These are phyloP conservation scores for Sporothrix pseudoabietina DNA, from an alignment of 2,329 filamentous ascomycete species.

Conservation along the genomic window DNA sequence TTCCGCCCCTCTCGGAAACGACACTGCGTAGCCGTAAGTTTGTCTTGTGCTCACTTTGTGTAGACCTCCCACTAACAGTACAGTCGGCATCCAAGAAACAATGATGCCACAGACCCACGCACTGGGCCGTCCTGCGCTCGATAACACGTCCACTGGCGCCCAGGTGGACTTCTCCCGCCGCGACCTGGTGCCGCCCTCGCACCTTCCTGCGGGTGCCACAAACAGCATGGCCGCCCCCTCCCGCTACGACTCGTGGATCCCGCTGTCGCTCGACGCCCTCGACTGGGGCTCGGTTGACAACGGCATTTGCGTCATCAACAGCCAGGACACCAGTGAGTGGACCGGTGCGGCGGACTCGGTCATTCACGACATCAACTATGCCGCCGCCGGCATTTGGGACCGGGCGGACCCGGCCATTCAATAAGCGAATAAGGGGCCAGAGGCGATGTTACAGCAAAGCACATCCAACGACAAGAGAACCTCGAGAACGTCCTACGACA, in stretches of 20 bases:
- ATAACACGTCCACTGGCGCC: neutral
- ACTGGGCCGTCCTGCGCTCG: neutral
- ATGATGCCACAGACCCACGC: neutral
- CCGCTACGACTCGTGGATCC: slow-evolving; percentile 34
- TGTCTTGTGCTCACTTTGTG: no score
- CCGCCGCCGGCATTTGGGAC: slow-evolving; percentile 33
- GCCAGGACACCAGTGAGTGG: slow-evolving; percentile 33
- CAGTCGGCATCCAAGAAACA: slow-evolving; percentile 17
- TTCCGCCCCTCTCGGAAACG: neutral
- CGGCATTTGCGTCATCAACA: slow-evolving; percentile 31
- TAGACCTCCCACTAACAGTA: neutral
- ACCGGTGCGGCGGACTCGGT: slow-evolving; percentile 32
- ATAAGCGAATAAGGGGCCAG: neutral
- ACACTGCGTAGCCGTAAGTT: neutral
- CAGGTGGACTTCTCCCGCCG: slow-evolving; percentile 28
- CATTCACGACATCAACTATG: slow-evolving; percentile 33
- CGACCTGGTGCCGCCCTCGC: slow-evolving; percentile 31
- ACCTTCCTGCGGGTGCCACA: neutral
- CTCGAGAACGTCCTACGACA: neutral
- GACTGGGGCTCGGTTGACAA: slow-evolving; percentile 35
- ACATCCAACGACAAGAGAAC: neutral
- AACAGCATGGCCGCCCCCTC: slow-evolving; percentile 5
- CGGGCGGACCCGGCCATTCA: slow-evolving; percentile 17
- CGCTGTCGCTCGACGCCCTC: slow-evolving; percentile 31
- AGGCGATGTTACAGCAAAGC: no score